Base-by-base conservation (phyloP, 192 early-diverging fungal species). In the Coemansia sp. region DNA sequence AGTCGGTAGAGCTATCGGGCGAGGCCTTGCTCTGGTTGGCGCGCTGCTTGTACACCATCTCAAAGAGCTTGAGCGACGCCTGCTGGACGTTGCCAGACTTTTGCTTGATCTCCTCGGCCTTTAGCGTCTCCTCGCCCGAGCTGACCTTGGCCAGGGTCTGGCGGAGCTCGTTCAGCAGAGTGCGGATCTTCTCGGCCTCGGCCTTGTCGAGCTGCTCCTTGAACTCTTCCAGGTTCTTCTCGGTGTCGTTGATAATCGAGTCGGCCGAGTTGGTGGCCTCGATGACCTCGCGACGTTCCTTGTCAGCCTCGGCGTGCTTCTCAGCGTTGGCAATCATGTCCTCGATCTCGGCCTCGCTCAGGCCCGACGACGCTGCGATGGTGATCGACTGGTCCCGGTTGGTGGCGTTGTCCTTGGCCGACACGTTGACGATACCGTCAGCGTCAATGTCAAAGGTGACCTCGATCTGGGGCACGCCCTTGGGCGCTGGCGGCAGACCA, bases 401-500 rank as follows among this genome's bases (percentile, higher is more conserved):
- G 65, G 95, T 96, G 61, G 91, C 90, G 83, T 96, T 93, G 85
- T 99, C 97, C 87, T 90, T 90, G 72, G 97, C 97, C 42, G 83
- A 80, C 39, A 99, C 95, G 72, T 97, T 98, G 68, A 99, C 91
- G 70, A 99, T 99, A 84, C 97, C 97, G 72, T 99, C 95, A 21
- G 97, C 97, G 79, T 99, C 95, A 82, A 99, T 98, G 73, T 99
- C 95, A 62, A 99, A 99, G 38, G 95, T 90, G 52, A 99, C 97
- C 74, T 97, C 94, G 64, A 98, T 91, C 85, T 98, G 94, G 36
- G 97, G 95, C 52, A 93, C 83, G 65, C 97, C 97, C 82, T 95
- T 92, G 57, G 94, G 93, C n/a, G 94, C 93, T 32, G 97, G 97
- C 17, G 94, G 93, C 55, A 98, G 87, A 42, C 94, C 95, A 48